Base-by-base conservation (phyloP, 1,284 basidiomycete species). In the Microbotryomycetes sp. region DNA sequence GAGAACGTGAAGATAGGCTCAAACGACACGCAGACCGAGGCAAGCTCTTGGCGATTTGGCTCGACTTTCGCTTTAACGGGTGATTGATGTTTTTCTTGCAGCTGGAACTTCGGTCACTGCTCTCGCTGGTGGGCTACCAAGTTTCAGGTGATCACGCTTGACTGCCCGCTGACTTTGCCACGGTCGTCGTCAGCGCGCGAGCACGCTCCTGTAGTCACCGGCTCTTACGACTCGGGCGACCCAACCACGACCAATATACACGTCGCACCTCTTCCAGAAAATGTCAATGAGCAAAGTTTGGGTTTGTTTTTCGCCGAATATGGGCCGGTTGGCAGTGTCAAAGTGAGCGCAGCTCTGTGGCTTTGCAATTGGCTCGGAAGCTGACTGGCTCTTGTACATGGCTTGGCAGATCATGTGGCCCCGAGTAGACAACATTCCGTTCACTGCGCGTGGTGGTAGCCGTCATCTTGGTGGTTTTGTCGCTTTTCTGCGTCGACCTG, bases 171-270 rank as follows among this genome's bases (percentile, higher is more conserved):
- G n/a, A 50, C 16, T 30, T 7, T 36, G 12, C 57, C 16, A 16
- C n/a, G n/a, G n/a, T n/a, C n/a, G n/a, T n/a, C n/a, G n/a, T n/a
- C 53, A 65, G 67, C 67, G 9, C 62, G 65, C 23, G 67, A 68
- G 26, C 59, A 70, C 36, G 69, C 64, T 2, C 66, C 65, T 4
- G 54, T 59, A 22, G 53, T 63, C n/a, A 66, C 60, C 7, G 90
- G 90, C 36, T 92, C 89, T 66, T 88, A 88, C 74, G 90, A 93
- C 72, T 79, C 86, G 65, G 88, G 88, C 16, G 91, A 94, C 72
- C 86, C 64, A 16, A 70, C 92, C 86, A 93, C 92, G 0, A 92
- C 93, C 25, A 97, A 97, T 72, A 78, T 98, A 22, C 97, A 93
- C 74, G 65, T 73, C 51, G 65, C 68, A 48, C 48, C 93, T 72